These are phyloP conservation scores for Penicillium sp. DNA, from an alignment of 2,329 filamentous ascomycete species.

Conservation along the genomic window DNA sequence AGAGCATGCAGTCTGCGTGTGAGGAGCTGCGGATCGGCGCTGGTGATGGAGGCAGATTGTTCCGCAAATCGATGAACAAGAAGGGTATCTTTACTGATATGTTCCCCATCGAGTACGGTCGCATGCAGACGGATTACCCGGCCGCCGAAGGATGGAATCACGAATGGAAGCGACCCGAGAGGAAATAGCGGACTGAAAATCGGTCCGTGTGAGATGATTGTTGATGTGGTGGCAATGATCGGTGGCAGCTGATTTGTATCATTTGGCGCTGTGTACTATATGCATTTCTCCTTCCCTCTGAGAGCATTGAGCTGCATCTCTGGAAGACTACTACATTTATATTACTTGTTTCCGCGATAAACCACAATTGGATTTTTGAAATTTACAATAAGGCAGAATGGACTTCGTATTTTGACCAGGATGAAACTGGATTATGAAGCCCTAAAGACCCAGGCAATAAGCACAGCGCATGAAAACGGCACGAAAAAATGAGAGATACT, in stretches of 20 bases:
- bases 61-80: slow-evolving; percentile 88
- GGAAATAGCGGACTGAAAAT: slow-evolving; percentile 19
- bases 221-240: not conserved
- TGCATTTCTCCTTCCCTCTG: slow-evolving; percentile 18
- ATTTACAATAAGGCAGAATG: not conserved
- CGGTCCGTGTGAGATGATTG: slow-evolving; percentile 1
- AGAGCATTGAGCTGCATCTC: not conserved
- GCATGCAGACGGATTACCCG: slow-evolving; percentile 77
- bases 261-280: slow-evolving; percentile 33
- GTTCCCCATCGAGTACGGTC: slow-evolving; percentile 86
- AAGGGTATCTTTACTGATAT: slow-evolving; percentile 75
- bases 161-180: slow-evolving; percentile 72
- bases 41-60: slow-evolving; percentile 65
- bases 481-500: slow-evolving; percentile 15
- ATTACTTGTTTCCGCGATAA: slow-evolving; percentile 1
- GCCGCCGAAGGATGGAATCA: slow-evolving; percentile 85
- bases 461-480: slow-evolving; percentile 16
- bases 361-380: not conserved
- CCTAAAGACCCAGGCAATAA: slow-evolving; percentile 7
- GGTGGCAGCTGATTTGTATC: slow-evolving; percentile 21
- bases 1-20: slow-evolving; percentile 81
- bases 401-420: not conserved
- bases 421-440: slow-evolving; percentile 15
- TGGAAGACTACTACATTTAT: not conserved
- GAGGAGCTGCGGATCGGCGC: slow-evolving; percentile 72